Evolutionary conservation across 2,329 filamentous ascomycete species (phyloP).

Genomic region (Talaromyces marneffei): DNA sequence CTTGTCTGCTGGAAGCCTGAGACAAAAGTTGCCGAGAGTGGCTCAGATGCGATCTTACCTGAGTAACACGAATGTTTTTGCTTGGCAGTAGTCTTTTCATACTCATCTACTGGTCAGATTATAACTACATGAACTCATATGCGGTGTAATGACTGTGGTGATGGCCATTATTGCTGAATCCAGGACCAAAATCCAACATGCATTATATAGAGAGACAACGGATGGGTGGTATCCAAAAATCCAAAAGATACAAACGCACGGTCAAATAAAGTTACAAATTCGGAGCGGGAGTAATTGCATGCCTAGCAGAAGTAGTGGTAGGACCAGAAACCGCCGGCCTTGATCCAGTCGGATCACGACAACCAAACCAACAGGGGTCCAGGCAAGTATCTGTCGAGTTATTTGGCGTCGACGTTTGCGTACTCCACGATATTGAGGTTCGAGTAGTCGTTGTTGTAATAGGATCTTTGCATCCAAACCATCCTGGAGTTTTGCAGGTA

Average conservation of each 20-base stretch:
- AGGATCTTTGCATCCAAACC: conserved; percentile 39
- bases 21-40: not conserved
- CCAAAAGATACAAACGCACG: not conserved
- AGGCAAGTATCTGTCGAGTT: not conserved
- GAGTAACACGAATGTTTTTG: not conserved
- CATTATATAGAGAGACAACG: not conserved
- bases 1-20: not conserved
- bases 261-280: not conserved
- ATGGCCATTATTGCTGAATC: not conserved
- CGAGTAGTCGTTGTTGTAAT: conserved; percentile 27
- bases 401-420: not conserved
- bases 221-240: not conserved
- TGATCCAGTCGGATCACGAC: not conserved
- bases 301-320: not conserved
- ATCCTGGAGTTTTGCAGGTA: conserved; percentile 38
- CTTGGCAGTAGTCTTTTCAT: not conserved
- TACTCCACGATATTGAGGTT: not conserved
- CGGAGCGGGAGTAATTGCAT: not conserved
- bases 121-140: not conserved
- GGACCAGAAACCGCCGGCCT: not conserved
- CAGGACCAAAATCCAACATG: not conserved
- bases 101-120: not conserved
- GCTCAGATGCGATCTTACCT: not conserved
- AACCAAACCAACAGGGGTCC: not conserved
- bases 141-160: not conserved